Evolutionary conservation across 2,329 filamentous ascomycete genomes (phyloP).

Genomic region (Fusarium sp.): DNA sequence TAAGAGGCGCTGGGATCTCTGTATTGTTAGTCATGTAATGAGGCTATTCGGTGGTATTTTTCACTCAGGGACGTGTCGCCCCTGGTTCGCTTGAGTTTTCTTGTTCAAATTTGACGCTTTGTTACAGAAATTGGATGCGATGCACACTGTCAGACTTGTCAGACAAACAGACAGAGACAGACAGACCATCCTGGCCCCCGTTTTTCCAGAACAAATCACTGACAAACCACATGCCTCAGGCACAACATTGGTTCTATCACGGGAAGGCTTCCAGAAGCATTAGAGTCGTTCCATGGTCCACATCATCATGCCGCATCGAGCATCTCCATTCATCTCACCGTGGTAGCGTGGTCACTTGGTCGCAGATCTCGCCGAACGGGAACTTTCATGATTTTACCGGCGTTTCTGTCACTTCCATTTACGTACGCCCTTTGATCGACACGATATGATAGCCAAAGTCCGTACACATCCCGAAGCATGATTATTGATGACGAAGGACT

Average conservation of each 20-base stretch:
- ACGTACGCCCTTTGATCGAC: conserved; percentile 26
- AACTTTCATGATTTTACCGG: conserved; percentile 36
- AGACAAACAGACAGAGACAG: neutral
- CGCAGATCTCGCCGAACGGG: conserved; percentile 41
- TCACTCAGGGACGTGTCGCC: conserved; percentile 3
- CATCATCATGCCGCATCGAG: conserved; percentile 35
- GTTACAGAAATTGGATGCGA: conserved; percentile 27
- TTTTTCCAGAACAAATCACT: conserved; percentile 40
- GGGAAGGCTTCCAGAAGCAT: conserved; percentile 42
- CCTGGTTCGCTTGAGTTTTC: conserved; percentile 14
- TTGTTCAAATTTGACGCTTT: conserved; percentile 11
- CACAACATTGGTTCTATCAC: conserved; percentile 13
- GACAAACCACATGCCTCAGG: conserved; percentile 33
- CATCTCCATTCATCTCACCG: conserved; percentile 23
- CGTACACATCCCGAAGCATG: neutral
- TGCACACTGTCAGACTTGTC: conserved; percentile 27
- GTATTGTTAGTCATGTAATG: too few relatives aligned
- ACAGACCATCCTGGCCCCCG: conserved; percentile 20
- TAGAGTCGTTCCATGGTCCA: conserved; percentile 39
- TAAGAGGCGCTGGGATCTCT: conserved; percentile 21
- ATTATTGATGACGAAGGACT: conserved; percentile 33
- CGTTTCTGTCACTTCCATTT: conserved; percentile 18
- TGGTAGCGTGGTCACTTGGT: conserved; percentile 32
- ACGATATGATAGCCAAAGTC: conserved; percentile 9
- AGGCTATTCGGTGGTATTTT: conserved; percentile 13